phyloP scores from a whole-genome alignment of 768 basidiomycete genomes.

The Tricholomella constricta region DNA sequence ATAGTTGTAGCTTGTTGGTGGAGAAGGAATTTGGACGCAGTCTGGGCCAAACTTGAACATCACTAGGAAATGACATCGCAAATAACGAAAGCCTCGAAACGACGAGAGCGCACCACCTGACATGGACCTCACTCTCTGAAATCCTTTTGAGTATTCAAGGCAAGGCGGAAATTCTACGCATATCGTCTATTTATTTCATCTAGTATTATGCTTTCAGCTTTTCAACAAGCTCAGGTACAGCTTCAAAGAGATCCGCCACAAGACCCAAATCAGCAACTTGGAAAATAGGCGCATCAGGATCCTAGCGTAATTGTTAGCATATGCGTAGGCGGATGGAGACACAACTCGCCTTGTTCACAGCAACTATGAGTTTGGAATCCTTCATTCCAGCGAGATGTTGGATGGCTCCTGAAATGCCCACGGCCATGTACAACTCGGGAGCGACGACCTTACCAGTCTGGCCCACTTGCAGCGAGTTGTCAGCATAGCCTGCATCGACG shows the following conservation, averaged over 20 bases:
- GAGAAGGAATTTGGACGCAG: background rate
- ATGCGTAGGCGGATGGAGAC: background rate
- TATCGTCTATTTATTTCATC: background rate
- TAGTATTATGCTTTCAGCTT: conserved; percentile 63
- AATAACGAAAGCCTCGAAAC: no score
- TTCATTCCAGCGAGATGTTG: conserved; percentile 99
- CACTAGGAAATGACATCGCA: no score
- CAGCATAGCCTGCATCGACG: conserved; percentile 97
- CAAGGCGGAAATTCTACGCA: background rate
- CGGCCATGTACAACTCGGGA: conserved; percentile 92
- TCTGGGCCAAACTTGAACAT: background rate
- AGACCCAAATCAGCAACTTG: conserved; percentile 96
- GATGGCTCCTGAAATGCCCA: conserved; percentile 98
- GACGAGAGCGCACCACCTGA: no score
- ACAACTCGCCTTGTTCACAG: conserved; percentile 85
- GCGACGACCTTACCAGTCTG: conserved; percentile 99
- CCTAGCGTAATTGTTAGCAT: conserved; percentile 46
- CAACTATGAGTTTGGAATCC: conserved; percentile 97
- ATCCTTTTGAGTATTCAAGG: no score
- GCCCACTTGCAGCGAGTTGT: conserved; percentile 98
- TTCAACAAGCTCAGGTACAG: conserved; percentile 86
- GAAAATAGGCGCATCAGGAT: conserved; percentile 98
- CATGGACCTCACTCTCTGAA: no score
- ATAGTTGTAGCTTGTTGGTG: conserved; percentile 4
- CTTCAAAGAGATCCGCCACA: conserved; percentile 91